Evolutionary conservation across 306 rosid species (phyloP), one percentile per base, ranked within the genome.

Genomic region (Castanea crenata): DNA sequence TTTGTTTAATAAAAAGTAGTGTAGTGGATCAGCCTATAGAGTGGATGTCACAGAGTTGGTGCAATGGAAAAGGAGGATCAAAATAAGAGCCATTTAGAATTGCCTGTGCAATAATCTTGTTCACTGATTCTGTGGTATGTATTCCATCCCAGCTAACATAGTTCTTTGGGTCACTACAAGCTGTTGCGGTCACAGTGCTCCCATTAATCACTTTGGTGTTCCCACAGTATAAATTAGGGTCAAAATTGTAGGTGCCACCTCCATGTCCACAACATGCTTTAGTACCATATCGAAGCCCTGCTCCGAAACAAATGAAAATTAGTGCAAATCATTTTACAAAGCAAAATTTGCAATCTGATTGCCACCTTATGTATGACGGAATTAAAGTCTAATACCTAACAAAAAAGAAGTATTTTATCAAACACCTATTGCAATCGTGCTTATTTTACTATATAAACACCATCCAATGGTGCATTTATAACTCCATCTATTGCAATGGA

Each of bases 121-220:
- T 94, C 69, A 93, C 97, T 76, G 93, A 93, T 84, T 94, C 99
- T 58, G 97, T 88, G 76, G 97, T 79, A 76, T 94, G 99, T n/a
- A 94, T 80, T 46, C 97, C 99, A 87, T 94, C 97, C 95, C 97
- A 94, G 80, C 99, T 92, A 49, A 90, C 97, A 59, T 92, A 92
- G 83, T 91, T 91, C 64, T 82, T 64, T 1, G 99, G 99, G 15
- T 94, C 99, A 64, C 25, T 38, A 59, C 94, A 86, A 58, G 97
- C 97, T 71, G 85, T 80, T 83, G 97, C 92, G 73, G 86, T 85
- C 83, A 90, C 81, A 18, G n/a, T 80, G 7, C 78, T 85, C 0
- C 91, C 92, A 77, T 88, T 77, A n/a, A 88, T 81, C 70, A 81
- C 81, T 59, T 84, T 90, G 19, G 88, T 85, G 19, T 87, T 87